phyloP scores from a whole-genome alignment of 345 rosid species.

The Bruguiera sexangula region DNA sequence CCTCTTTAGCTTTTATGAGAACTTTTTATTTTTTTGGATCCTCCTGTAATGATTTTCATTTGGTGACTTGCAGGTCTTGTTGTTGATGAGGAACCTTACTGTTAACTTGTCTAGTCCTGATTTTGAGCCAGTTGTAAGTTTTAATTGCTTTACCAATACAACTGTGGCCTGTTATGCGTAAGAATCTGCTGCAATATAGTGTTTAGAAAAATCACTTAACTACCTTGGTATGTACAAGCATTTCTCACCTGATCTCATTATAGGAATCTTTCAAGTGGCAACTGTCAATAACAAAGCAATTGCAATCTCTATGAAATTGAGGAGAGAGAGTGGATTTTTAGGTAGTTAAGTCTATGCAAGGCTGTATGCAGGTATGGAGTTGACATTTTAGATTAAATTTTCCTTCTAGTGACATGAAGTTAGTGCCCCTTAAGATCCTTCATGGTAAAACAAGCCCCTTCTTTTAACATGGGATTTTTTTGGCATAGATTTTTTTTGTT shows the following conservation, averaged over 20 bases:
- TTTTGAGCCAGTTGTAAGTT: conserved; percentile 81
- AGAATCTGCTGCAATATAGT: not conserved
- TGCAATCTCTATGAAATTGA: not conserved
- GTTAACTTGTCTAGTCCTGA: conserved; percentile 82
- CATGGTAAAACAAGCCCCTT: not conserved
- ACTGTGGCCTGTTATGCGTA: not conserved
- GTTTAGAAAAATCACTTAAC: not conserved
- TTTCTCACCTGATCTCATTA: not conserved
- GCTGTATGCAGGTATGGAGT: not conserved
- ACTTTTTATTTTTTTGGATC: not conserved
- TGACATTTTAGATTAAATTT: not conserved
- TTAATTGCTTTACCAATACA: not conserved
- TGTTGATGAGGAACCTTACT: conserved; percentile 87
- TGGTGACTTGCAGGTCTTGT: conserved; percentile 61
- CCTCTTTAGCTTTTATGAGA: too few relatives aligned
- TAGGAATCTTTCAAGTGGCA: not conserved
- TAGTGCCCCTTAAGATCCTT: too few relatives aligned
- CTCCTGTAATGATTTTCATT: conserved; percentile 2
- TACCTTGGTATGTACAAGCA: not conserved
- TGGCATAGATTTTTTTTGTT: not conserved
- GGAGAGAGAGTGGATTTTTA: not conserved
- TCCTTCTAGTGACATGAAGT: too few relatives aligned
- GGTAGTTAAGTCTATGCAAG: not conserved
- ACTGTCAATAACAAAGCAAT: conserved; percentile 1
- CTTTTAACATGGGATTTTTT: not conserved